These are phyloP conservation scores for Eucalyptus urophylla DNA, from an alignment of 345 rosid genomes.

Conservation along the genomic window DNA sequence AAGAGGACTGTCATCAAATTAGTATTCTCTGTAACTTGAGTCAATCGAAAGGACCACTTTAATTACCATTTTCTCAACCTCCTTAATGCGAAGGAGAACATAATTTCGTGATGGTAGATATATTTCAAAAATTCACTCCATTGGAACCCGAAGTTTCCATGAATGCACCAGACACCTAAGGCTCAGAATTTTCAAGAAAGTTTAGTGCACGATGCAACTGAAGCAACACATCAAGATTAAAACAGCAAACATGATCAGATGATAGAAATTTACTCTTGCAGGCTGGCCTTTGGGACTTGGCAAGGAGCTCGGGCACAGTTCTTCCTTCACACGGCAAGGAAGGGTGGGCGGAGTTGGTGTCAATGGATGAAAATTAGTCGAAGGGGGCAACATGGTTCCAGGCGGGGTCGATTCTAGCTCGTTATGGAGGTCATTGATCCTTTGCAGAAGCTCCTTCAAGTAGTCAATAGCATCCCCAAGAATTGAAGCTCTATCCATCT, in stretches of 20 bases:
- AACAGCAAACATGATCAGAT: neutral
- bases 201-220: neutral
- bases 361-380: constrained; percentile 69
- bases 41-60: neutral
- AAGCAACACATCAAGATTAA: neutral
- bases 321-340: constrained; percentile 69
- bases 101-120: neutral
- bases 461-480: constrained; percentile 96
- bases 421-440: constrained; percentile 84
- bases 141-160: neutral
- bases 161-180: neutral
- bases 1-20: neutral
- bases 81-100: neutral
- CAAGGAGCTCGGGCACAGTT: constrained; percentile 55
- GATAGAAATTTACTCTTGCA: constrained; percentile 47
- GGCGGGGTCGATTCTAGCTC: constrained; percentile 76
- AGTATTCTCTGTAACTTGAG: neutral
- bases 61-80: neutral
- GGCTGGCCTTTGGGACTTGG: constrained; percentile 78
- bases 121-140: neutral
- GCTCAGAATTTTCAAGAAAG: neutral
- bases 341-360: constrained; percentile 80
- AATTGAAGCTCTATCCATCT: constrained; percentile 99
- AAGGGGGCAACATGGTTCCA: constrained; percentile 45
- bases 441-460: constrained; percentile 86